phyloP scores from a whole-genome alignment of 148 eudicot species.

The Dianthus caryophyllus region DNA sequence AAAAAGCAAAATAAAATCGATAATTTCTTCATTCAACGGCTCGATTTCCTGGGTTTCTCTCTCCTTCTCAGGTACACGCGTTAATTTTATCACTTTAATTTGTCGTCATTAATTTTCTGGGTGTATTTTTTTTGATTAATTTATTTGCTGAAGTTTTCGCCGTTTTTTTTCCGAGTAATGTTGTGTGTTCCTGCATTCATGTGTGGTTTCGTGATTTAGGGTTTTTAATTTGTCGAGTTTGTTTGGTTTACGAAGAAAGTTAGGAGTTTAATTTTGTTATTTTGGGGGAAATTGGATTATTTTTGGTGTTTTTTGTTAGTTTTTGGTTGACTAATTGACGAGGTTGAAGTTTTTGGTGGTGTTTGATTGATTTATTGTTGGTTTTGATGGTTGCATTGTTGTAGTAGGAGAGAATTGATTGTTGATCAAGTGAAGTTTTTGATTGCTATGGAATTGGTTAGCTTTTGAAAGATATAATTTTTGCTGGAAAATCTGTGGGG shows the following conservation, averaged over 20 bases:
- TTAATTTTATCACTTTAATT: not conserved
- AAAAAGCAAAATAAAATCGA: not conserved
- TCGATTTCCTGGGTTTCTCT: conserved; percentile 22
- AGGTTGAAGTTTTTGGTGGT: not conserved
- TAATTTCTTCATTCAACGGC: conserved; percentile 25
- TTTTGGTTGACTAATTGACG: not conserved
- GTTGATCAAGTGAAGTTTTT: conserved; percentile 26
- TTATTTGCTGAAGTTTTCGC: not conserved
- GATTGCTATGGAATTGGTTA: conserved; percentile 5
- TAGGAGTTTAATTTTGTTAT: too few relatives aligned
- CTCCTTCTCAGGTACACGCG: conserved; percentile 4
- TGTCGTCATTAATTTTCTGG: not conserved
- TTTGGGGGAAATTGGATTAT: not conserved
- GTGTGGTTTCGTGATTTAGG: conserved; percentile 16
- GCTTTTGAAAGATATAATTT: conserved; percentile 8
- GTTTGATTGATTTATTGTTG: conserved; percentile 10
- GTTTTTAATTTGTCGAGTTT: conserved; percentile 6
- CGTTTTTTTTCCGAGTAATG: not conserved
- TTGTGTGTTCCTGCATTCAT: conserved; percentile 18
- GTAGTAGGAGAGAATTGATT: conserved; percentile 12
- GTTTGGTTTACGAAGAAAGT: not conserved
- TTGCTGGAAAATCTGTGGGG: conserved; percentile 13
- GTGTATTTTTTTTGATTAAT: not conserved
- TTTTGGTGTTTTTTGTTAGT: not conserved
- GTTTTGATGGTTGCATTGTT: conserved; percentile 32